Conservation (phyloP, 106 monocot genomes). For the Gastrodia elata region DNA sequence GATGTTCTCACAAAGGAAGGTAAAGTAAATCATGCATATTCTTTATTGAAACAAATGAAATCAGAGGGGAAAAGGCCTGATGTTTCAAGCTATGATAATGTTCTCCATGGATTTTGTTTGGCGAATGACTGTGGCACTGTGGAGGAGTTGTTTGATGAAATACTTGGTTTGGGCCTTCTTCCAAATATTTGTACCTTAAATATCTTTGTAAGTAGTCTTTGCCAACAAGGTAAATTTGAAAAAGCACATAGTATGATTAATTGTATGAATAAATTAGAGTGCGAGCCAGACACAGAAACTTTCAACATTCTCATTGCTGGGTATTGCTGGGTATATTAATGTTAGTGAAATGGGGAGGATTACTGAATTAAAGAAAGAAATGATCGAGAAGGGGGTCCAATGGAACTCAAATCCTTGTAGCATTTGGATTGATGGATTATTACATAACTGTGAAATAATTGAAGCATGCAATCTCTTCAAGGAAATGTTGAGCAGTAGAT, state of each 20-base stretch:
- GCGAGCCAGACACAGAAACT: constrained; percentile 37
- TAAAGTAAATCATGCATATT: constrained; percentile 40
- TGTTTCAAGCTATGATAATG: constrained; percentile 29
- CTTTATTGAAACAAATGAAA: constrained; percentile 38
- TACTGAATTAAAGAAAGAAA: constrained; percentile 33
- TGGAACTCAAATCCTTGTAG: constrained; percentile 26
- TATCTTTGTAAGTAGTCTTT: constrained; percentile 47
- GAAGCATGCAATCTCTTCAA: constrained; percentile 22
- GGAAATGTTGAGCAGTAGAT: constrained; percentile 34
- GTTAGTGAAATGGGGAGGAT: constrained; percentile 24
- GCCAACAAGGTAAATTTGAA: constrained; percentile 34
- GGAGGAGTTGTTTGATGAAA: constrained; percentile 71
- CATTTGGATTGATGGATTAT: constrained; percentile 30
- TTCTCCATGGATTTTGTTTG: constrained; percentile 33
- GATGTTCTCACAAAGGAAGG: constrained; percentile 41
- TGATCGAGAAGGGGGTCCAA: constrained; percentile 31
- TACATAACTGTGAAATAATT: constrained; percentile 14
- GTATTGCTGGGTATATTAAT: constrained; percentile 21
- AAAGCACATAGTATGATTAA: constrained; percentile 33
- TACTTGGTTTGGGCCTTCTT: constrained; percentile 51
- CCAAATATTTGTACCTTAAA: constrained; percentile 38
- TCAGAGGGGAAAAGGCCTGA: constrained; percentile 30
- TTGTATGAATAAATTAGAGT: constrained; percentile 61
- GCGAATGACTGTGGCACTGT: constrained; percentile 23
- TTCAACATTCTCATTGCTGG: constrained; percentile 42